phyloP scores from a whole-genome alignment of 495 filamentous ascomycete genomes.

The Aspergillus olivimuriae region DNA sequence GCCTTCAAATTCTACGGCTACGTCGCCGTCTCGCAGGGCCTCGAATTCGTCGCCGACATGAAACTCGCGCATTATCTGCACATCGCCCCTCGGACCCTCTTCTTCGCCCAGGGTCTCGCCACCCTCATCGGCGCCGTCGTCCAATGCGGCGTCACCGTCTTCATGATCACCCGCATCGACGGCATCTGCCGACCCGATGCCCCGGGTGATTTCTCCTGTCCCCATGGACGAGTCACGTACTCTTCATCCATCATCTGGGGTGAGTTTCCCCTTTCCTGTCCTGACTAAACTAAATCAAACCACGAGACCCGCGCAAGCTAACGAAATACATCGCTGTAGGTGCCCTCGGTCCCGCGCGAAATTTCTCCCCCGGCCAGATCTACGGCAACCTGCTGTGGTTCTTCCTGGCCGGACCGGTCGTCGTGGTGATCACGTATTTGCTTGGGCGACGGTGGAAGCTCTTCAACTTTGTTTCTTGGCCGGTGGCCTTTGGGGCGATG shows the following conservation, averaged over 20 bases:
- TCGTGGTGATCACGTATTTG: constrained; percentile 51
- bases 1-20: constrained; percentile 73
- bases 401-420: constrained; percentile 53
- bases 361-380: constrained; percentile 63
- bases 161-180: constrained; percentile 55
- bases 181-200: constrained; percentile 56
- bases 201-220: constrained; percentile 60
- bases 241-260: constrained; percentile 67
- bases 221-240: constrained; percentile 62
- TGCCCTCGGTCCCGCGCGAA: constrained; percentile 56
- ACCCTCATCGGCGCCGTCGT: constrained; percentile 61
- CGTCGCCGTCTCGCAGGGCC: constrained; percentile 53
- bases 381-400: constrained; percentile 60
- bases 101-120: constrained; percentile 60
- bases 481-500: constrained; percentile 63
- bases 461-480: constrained; percentile 54
- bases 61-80: constrained; percentile 76
- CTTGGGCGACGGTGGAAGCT: constrained; percentile 46
- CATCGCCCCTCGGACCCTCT: constrained; percentile 63
- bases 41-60: constrained; percentile 64
- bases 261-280: constrained; percentile 11
- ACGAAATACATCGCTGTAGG: constrained; percentile 19
- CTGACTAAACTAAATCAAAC: too few relatives aligned
- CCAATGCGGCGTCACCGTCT: constrained; percentile 59
- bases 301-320: too few relatives aligned